These are phyloP conservation scores for Alopecurus myosuroides DNA, from an alignment of 176 grass and related monocot species.

Conservation along the genomic window DNA sequence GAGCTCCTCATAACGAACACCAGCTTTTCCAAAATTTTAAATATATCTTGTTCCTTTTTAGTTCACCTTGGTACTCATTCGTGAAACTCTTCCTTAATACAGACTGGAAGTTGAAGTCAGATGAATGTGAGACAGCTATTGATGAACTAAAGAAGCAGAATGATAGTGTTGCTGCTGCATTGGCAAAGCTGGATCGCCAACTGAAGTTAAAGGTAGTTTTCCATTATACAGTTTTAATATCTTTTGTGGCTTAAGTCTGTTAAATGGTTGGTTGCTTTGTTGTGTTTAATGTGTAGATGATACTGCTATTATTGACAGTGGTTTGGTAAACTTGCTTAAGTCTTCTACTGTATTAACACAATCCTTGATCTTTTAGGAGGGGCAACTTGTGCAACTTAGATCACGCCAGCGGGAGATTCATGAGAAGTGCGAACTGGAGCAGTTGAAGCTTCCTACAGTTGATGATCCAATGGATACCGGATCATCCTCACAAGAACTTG, in stretches of 20 bases:
- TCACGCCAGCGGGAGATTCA: constrained; percentile 59
- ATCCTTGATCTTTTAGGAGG: constrained; percentile 52
- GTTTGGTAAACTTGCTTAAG: not conserved
- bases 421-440: constrained; percentile 88
- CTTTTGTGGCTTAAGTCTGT: constrained; percentile 6
- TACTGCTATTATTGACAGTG: not conserved
- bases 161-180: constrained; percentile 46
- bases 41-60: constrained; percentile 4
- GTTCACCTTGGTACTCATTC: constrained; percentile 21
- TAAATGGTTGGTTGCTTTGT: constrained; percentile 10
- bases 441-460: constrained; percentile 76
- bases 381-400: constrained; percentile 56
- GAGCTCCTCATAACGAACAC: not conserved
- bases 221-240: not conserved
- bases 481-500: constrained; percentile 34
- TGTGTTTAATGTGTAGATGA: constrained; percentile 7
- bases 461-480: constrained; percentile 80
- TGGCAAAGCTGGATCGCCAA: constrained; percentile 73
- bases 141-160: constrained; percentile 86
- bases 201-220: constrained; percentile 75
- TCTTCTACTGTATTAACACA: constrained; percentile 22
- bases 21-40: not conserved
- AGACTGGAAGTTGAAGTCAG: constrained; percentile 97
- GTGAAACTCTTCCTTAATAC: constrained; percentile 11
- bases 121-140: constrained; percentile 74